Conservation (phyloP, 768 basidiomycete species). For the Cyclocybe aegerita region DNA sequence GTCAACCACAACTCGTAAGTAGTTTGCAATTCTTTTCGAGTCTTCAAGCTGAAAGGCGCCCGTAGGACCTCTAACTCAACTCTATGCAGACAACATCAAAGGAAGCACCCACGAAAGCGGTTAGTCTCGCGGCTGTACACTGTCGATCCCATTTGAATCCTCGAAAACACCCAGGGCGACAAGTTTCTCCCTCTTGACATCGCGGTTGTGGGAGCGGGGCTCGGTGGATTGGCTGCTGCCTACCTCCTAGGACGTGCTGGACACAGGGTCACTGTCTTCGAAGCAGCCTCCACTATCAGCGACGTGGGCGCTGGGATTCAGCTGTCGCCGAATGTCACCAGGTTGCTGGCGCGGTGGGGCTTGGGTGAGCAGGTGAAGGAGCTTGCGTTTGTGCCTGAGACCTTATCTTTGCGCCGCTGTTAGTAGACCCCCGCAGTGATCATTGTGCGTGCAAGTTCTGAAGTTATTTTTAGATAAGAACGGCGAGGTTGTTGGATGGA, state of each 20-base stretch:
- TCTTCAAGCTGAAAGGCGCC: no score
- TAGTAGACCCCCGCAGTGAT: conserved; percentile 1
- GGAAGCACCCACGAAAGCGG: no score
- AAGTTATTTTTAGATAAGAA: conserved; percentile 19
- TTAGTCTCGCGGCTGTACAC: not conserved
- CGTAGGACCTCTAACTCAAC: no score
- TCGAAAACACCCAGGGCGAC: not conserved
- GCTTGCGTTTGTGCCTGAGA: conserved; percentile 36
- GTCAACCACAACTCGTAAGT: no score
- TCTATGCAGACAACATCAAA: no score
- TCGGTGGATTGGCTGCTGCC: conserved; percentile 49
- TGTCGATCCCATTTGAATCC: not conserved
- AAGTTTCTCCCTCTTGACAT: conserved; percentile 20
- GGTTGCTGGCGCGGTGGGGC: conserved; percentile 52
- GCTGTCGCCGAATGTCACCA: conserved; percentile 33
- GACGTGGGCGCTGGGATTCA: conserved; percentile 57
- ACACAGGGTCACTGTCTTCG: conserved; percentile 48
- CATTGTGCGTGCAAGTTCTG: no score
- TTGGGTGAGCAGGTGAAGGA: conserved; percentile 39
- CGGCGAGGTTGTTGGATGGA: conserved; percentile 31
- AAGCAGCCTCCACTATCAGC: conserved; percentile 34
- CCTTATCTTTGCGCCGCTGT: conserved; percentile 44
- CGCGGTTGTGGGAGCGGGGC: conserved; percentile 48
- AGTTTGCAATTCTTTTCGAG: no score
- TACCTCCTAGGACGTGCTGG: conserved; percentile 45